Conservation (phyloP, 768 basidiomycete species). For the Auriscalpium vulgare region DNA sequence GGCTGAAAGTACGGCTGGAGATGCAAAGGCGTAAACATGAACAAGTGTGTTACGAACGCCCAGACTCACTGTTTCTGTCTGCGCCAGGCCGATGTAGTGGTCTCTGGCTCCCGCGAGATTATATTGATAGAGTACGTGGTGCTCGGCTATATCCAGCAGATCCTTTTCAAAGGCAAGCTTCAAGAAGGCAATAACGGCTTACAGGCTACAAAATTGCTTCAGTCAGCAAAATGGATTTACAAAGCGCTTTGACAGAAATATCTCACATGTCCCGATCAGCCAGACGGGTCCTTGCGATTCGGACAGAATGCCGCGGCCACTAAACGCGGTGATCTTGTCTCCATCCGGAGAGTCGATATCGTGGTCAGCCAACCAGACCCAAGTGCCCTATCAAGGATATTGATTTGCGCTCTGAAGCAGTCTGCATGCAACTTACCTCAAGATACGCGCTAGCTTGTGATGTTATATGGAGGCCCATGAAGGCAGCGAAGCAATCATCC, state of each 20-base stretch:
- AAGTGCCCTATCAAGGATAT: conserved; percentile 41
- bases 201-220: conserved; percentile 26
- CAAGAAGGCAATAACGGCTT: too few relatives aligned
- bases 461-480: conserved; percentile 55
- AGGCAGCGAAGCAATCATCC: conserved; percentile 51
- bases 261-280: conserved; percentile 64
- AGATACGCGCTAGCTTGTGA: conserved; percentile 34
- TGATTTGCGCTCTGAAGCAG: too few relatives aligned
- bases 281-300: conserved; percentile 73
- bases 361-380: conserved; percentile 81
- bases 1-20: conserved; percentile 65
- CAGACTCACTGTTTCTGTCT: conserved; percentile 62
- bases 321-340: conserved; percentile 49
- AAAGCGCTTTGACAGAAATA: background rate
- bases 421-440: conserved; percentile 34
- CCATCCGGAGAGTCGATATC: conserved; percentile 47
- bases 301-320: conserved; percentile 67
- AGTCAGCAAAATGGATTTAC: background rate
- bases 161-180: too few relatives aligned
- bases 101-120: conserved; percentile 50
- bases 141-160: conserved; percentile 31
- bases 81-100: conserved; percentile 66
- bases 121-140: conserved; percentile 65
- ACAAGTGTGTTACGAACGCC: too few relatives aligned
- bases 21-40: too few relatives aligned